Percentiles rank a stretch among this genome's conserved stretches.
phyloP scores from a whole-genome alignment of 148 eudicot species.

The Vaccinium vitisidaea region DNA sequence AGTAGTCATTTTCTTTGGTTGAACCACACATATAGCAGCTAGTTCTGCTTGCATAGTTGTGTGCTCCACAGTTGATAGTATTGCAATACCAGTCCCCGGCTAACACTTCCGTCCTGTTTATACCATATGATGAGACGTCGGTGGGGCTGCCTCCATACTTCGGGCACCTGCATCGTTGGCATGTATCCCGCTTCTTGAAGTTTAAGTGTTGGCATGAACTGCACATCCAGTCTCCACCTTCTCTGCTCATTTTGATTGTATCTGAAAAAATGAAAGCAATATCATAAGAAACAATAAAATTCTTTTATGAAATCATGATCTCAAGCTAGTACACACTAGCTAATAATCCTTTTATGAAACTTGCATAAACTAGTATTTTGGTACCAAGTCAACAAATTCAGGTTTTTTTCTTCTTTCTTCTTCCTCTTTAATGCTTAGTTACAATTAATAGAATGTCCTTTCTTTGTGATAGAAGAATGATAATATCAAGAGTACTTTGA shows the following conservation, averaged over 20 bases:
- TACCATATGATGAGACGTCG: conserved; percentile 37
- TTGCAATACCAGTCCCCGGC: conserved; percentile 92
- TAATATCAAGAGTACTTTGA: neutral
- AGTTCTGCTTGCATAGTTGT: conserved; percentile 83
- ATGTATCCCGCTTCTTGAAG: conserved; percentile 72
- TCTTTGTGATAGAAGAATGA: neutral
- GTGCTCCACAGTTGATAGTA: conserved; percentile 61
- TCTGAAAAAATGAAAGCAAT: neutral
- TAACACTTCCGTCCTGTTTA: conserved; percentile 43
- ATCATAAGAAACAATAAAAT: neutral
- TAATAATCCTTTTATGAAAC: neutral
- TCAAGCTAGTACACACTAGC: neutral
- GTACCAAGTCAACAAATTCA: neutral
- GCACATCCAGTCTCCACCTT: conserved; percentile 89
- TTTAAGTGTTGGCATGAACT: conserved; percentile 73
- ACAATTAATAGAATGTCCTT: neutral
- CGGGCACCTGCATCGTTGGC: conserved; percentile 66
- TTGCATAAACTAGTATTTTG: neutral
- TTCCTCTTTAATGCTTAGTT: neutral
- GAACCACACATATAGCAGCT: conserved; percentile 61
- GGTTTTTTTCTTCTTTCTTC: neutral
- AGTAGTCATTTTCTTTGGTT: conserved; percentile 27
- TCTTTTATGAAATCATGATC: neutral
- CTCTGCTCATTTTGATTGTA: conserved; percentile 49
- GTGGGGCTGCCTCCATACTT: conserved; percentile 37